Evolutionary conservation across 2,329 filamentous ascomycete genomes (phyloP), one percentile per base, ranked within the genome.

Genomic region (Hypoxylon sp.): DNA sequence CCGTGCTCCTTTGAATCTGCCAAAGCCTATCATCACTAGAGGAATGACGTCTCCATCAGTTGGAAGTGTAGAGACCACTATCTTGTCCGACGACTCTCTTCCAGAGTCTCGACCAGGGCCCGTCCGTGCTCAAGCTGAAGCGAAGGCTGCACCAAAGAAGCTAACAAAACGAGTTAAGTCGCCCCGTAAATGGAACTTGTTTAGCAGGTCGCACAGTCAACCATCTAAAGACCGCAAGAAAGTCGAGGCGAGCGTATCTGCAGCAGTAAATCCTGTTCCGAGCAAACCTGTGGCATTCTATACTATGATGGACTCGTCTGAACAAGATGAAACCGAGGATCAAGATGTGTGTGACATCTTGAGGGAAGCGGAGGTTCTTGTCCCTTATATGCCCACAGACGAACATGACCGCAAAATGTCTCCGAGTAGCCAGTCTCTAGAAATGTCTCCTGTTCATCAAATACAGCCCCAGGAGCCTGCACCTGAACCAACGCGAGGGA

Each of bases 111-210:
- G 82, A 10, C 69, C 76, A 4, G 81, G 81, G 38, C 70, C 75
- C 0, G 76, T 77, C 5, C 77, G 74, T 7, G 79, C 79, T 3
- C 74, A 76, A 5, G 63, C 75, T 10, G 71, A 75, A 23, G 55
- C 76, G 68, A 74, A 68, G 21, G 70, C 74, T 19, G 75, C 74
- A 30, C 79, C 85, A 0, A 89, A 85, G 76, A 90, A 89, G 75
- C 76, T 88, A 21, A 81, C 83, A 21, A 90, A 89, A 75, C 82
- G 83, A 58, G 75, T 83, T 1, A 84, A 82, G 46, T 87, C 86
- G 25, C 87, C 87, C 23, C 83, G 85, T 6, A 89, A 86, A 71
- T 91, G 89, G 89, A 90, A 89, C 68, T 75, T 90, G 11, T 90
- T 91, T 70, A 83, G 87, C 52, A 82, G 87, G 50, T 85, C 85